Evolutionary conservation across 345 rosid genomes (phyloP).

Genomic region (Populus ilicifolia): DNA sequence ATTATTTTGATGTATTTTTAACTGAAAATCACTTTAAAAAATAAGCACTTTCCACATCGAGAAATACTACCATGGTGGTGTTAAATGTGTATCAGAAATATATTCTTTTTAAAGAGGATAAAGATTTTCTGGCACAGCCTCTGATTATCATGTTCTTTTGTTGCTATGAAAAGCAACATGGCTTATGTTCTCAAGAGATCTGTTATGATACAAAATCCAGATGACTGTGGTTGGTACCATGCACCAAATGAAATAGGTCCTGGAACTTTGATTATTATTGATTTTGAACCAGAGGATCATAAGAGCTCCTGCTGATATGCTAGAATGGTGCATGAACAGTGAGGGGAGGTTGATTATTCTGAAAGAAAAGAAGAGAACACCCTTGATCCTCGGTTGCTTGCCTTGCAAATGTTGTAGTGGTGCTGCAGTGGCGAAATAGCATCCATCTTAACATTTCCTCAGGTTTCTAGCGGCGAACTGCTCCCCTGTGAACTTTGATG

Average conservation of each 20-base stretch:
- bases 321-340: neutral
- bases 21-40: no score
- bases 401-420: no score
- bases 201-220: neutral
- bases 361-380: no score
- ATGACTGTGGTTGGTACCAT: neutral
- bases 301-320: neutral
- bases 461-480: neutral
- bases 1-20: no score
- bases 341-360: no score
- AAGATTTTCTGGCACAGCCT: no score
- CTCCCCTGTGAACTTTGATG: neutral
- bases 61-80: neutral
- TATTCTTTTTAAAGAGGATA: neutral
- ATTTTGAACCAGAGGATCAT: neutral
- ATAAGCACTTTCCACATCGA: accelerated
- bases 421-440: no score
- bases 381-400: no score
- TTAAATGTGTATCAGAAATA: neutral
- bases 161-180: neutral
- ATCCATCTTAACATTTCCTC: neutral
- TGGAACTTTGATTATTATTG: neutral
- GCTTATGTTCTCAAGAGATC: neutral
- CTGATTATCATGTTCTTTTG: neutral
- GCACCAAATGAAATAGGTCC: neutral